Base-by-base conservation (phyloP, 2,329 filamentous ascomycete genomes). In the Coniella lustricola region DNA sequence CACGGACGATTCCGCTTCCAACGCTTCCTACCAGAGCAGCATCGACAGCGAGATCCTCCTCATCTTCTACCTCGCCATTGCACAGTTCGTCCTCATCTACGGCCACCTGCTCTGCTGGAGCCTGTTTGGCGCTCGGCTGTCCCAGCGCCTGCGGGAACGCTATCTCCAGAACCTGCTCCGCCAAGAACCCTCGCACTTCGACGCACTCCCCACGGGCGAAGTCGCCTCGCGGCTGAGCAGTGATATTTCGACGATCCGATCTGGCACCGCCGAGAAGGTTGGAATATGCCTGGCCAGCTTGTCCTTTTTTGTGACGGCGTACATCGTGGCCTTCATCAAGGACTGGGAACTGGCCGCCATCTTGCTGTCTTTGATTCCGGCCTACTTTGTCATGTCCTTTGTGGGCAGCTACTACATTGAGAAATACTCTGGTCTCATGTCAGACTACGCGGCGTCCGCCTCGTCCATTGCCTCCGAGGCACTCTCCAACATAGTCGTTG, bases 241-340 rank as follows among this genome's bases (percentile, higher is more conserved):
- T 44, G 82, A 87, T 56, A 82, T 87, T 18, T 76, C 82, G 51
- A 75, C 78, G 1, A 81, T 87, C 46, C 82, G 83, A 54, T 75
- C 76, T 0, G 84, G 84, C 7, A 85, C 82, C 0, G 82, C 79
- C 1, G 84, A 87, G 63, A 87, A 87, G 62, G 82, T 85, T 13
- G 83, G 83, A 37, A 77, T 85, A 22, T 76, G 76, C 53, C 69
- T 87, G 7, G 72, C 75, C 18, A 82, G 75, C 46, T 62, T 79
- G 8, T 79, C 80, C 2, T 87, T 85, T 61, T 86, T 87, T 59
- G 61, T 85, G 41, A 80, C 83, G 0, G 79, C 82, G 1, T 87
- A 84, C 55, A 69, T 82, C 9, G 77, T 87, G 16, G 82, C 81
- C 2, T 87, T 87, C 54, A 76, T 81, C 60, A 81, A 82, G 57